These are phyloP conservation scores for Agastache rugosa DNA, from an alignment of 257 asterid genomes.

Conservation along the genomic window DNA sequence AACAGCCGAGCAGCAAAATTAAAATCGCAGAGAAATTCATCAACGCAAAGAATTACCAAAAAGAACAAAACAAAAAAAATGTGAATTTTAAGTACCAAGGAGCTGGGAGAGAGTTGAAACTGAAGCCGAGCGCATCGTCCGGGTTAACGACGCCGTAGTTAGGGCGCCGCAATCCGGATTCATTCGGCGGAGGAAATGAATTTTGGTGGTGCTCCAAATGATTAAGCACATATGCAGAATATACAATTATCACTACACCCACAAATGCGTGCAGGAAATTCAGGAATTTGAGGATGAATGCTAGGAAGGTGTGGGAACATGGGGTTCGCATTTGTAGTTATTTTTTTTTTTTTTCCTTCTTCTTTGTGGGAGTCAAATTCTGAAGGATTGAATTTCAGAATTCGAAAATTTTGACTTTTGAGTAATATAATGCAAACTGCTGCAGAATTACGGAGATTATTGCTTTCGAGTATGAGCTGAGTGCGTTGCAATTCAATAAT, in stretches of 20 bases:
- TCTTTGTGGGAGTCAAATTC: not conserved
- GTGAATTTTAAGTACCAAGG: slow-evolving; percentile 56
- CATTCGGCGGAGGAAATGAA: slow-evolving; percentile 40
- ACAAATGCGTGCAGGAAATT: slow-evolving; percentile 71
- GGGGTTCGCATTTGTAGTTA: slow-evolving; percentile 58
- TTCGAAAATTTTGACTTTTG: not conserved
- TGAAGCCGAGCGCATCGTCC: slow-evolving; percentile 40
- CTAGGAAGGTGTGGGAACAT: slow-evolving; percentile 64
- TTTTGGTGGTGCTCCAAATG: slow-evolving; percentile 57
- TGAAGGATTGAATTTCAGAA: not conserved
- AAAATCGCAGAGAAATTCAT: slow-evolving; percentile 6
- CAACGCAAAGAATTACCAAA: slow-evolving; percentile 12
- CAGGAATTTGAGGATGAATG: slow-evolving; percentile 72
- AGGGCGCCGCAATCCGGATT: slow-evolving; percentile 25
- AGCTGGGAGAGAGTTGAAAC: slow-evolving; percentile 56
- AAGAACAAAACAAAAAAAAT: not conserved
- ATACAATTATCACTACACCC: slow-evolving; percentile 67
- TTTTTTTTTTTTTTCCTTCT: not conserved
- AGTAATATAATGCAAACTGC: slow-evolving; percentile 16
- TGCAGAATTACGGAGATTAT: not conserved
- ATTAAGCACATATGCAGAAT: slow-evolving; percentile 66
- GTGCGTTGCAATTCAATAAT: slow-evolving; percentile 22
- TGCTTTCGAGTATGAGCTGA: slow-evolving; percentile 14
- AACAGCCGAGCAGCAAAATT: slow-evolving; percentile 14
- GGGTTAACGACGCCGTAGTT: slow-evolving; percentile 20